phyloP scores from a whole-genome alignment of 129 eudicot species.

The Heracleum sosnowskyi region DNA sequence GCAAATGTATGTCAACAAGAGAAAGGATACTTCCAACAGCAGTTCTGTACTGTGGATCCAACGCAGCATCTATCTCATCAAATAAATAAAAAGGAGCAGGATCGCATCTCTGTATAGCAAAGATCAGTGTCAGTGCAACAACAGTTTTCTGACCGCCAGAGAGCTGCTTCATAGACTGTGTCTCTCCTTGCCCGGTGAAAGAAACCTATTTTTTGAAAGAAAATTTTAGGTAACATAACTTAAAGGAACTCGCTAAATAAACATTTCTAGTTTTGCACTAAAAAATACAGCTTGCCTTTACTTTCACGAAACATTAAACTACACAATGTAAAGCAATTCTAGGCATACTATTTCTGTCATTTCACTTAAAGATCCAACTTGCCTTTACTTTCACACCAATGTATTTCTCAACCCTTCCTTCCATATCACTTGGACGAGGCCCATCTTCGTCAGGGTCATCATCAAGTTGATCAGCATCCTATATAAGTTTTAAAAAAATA shows the following conservation, averaged over 20 bases:
- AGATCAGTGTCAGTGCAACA: constrained; percentile 86
- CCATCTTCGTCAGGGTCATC: constrained; percentile 84
- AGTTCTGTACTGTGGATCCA: constrained; percentile 96
- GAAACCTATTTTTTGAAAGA: constrained; percentile 59
- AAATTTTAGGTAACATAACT: not conserved
- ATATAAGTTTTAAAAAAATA: not conserved
- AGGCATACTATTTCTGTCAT: not conserved
- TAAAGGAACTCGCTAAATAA: not conserved
- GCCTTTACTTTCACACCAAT: constrained; percentile 98
- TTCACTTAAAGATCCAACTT: constrained; percentile 11
- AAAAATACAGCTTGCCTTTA: too few species aligned
- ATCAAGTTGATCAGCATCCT: constrained; percentile 83
- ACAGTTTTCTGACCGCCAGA: constrained; percentile 99
- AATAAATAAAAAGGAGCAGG: constrained; percentile 99
- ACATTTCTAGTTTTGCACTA: too few species aligned
- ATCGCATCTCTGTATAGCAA: constrained; percentile 94
- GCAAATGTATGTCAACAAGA: not conserved
- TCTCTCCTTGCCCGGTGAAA: constrained; percentile 98
- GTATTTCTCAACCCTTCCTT: constrained; percentile 93
- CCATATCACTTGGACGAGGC: constrained; percentile 63
- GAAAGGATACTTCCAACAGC: constrained; percentile 97
- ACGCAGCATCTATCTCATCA: constrained; percentile 98
- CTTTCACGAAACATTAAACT: not conserved
- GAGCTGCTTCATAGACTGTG: constrained; percentile 96
- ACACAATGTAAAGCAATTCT: not conserved